Base-by-base conservation (phyloP, 805 yeast species). In the Candida xiaguanensis region DNA sequence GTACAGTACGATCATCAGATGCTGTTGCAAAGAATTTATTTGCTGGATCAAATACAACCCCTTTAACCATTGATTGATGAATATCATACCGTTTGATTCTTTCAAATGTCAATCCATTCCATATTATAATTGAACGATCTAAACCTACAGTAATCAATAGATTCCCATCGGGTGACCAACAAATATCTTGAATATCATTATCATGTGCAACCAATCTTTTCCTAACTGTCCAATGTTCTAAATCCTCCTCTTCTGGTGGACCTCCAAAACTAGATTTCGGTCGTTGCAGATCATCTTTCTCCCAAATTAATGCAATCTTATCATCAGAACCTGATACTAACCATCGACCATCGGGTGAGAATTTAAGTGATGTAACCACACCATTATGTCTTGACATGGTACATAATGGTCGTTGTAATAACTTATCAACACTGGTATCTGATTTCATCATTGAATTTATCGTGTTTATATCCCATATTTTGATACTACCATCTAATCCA, bases 31-130 rank as follows among this genome's bases (percentile, higher is more conserved):
- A 93, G 59, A 88, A 93, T 63, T 93, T 93, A 59, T 89, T 89
- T 2, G 99, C 99, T 0, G 99, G 99, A 58, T 93, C 99, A 61
- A 93, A 93, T 1, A 91, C 91, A 9, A 93, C 86, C 41, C 99
- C 98, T 61, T 93, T 93, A 19, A 93, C 97, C 65, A 86, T 91
- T 2, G 95, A 85, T 56, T 88, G 95, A 59, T 93, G 99, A 16
- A 89, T 82, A 53, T 91, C 97, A 51, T 88, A 85, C 23, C 95
- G 68, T 56, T 87, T 88, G 41, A 91, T 78, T 47, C 87, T 77
- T 63, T 93, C 95, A 69, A 93, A 89, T 0, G 96, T 91, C 2
- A 78, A 65, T 3, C 96, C 98, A 53, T 82, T 86, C 97, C 98
- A 93, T 9, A 93, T 81, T 33, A 91, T 85, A 39, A 93, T 86